phyloP scores from a whole-genome alignment of 106 monocot genomes.

The Vanilla planifolia region DNA sequence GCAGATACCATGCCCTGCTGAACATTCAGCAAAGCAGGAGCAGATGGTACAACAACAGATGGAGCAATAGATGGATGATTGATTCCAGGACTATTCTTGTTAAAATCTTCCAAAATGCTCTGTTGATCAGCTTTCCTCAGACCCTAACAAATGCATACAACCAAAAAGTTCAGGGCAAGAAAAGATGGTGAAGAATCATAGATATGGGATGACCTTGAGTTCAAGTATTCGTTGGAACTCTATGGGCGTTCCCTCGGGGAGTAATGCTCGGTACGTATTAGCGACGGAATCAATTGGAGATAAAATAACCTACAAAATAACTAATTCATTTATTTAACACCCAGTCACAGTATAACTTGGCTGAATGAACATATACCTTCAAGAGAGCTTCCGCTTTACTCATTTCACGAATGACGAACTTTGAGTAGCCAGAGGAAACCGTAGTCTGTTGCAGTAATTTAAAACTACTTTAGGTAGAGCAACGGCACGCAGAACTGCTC shows the following conservation, averaged over 20 bases:
- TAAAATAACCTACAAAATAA: constrained; percentile 68
- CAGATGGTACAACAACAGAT: constrained; percentile 24
- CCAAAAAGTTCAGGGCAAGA: too few relatives aligned
- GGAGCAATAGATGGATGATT: constrained; percentile 51
- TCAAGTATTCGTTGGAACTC: constrained; percentile 97
- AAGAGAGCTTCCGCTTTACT: constrained; percentile 98
- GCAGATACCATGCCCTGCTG: constrained; percentile 13
- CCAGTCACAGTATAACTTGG: neutral
- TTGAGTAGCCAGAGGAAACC: constrained; percentile 66
- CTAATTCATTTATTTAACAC: neutral
- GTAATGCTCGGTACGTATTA: constrained; percentile 87
- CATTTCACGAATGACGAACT: constrained; percentile 96
- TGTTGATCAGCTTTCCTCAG: constrained; percentile 93
- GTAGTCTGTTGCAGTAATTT: constrained; percentile 38
- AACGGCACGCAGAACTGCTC: neutral
- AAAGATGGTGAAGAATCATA: neutral
- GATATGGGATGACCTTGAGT: constrained; percentile 57
- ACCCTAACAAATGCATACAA: constrained; percentile 49
- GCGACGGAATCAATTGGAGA: constrained; percentile 98
- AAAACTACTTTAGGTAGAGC: neutral
- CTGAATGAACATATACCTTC: constrained; percentile 49
- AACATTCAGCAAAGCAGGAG: constrained; percentile 8
- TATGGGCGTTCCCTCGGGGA: constrained; percentile 80
- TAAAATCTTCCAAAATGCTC: constrained; percentile 84
- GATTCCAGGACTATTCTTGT: constrained; percentile 61